Conservation (phyloP, 148 eudicot genomes). For the Euryodendron excelsum region DNA sequence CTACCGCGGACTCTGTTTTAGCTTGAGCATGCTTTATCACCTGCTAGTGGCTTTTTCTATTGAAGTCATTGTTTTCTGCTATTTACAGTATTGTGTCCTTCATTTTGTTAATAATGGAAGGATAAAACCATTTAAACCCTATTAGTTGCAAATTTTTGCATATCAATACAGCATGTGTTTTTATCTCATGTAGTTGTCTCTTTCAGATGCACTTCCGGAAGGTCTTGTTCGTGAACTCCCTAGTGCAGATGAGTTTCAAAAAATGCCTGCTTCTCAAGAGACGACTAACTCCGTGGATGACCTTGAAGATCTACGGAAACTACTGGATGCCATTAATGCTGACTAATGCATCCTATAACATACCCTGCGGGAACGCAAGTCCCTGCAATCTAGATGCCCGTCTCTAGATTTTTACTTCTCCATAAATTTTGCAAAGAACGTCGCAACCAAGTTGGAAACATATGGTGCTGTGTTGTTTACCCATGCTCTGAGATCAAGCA, state of each 20-base stretch:
- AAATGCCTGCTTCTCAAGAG: conserved; percentile 34
- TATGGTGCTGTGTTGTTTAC: neutral
- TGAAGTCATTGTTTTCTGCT: neutral
- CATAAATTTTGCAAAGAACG: neutral
- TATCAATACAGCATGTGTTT: neutral
- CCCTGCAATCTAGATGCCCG: neutral
- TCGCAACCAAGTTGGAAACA: neutral
- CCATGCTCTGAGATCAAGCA: no score
- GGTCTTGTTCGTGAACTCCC: conserved; percentile 85
- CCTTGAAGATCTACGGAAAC: conserved; percentile 73
- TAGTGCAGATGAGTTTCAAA: conserved; percentile 52
- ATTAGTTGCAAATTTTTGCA: neutral
- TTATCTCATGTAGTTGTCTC: neutral
- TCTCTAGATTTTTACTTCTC: neutral
- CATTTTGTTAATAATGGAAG: neutral
- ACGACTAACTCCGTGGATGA: conserved; percentile 49
- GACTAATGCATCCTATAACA: conserved; percentile 17
- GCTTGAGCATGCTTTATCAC: neutral
- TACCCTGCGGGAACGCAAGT: neutral
- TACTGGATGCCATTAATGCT: conserved; percentile 81
- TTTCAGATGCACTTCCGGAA: conserved; percentile 67
- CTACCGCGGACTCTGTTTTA: neutral
- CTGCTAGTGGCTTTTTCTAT: neutral
- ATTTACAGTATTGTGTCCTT: neutral
- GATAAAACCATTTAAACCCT: neutral